phyloP scores from a whole-genome alignment of 2,329 filamentous ascomycete genomes.

The Macrophomina pseudophaseolina region DNA sequence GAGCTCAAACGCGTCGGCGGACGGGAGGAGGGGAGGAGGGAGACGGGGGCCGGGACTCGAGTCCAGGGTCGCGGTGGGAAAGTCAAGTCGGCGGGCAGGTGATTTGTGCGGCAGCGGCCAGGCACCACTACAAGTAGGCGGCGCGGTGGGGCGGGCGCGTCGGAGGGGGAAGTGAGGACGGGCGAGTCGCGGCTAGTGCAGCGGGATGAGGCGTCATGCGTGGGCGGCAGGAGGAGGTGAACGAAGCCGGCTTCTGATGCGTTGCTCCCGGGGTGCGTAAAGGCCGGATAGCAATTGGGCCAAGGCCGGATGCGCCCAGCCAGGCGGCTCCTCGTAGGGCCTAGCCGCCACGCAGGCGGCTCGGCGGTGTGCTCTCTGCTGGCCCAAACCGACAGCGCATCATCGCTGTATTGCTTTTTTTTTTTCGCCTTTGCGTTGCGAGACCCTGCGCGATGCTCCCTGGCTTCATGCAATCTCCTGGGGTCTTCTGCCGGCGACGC shows the following conservation, averaged over 20 bases:
- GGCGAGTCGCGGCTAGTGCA: constrained; percentile 4
- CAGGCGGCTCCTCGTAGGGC: neutral
- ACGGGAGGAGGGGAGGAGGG: constrained; percentile 9
- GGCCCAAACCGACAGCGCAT: too few species aligned
- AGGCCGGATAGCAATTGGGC: constrained; percentile 10
- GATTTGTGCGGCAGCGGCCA: constrained; percentile 5
- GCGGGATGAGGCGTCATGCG: constrained; percentile 23
- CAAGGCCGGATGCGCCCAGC: constrained; percentile 14
- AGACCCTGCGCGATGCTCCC: constrained; percentile 6
- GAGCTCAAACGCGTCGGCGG: constrained; percentile 23
- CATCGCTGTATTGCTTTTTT: neutral
- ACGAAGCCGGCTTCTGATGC: constrained; percentile 12
- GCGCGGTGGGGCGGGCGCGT: neutral
- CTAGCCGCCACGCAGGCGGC: neutral
- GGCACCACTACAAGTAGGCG: constrained; percentile 16
- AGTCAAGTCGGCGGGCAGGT: neutral
- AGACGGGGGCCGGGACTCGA: neutral
- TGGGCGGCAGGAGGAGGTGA: neutral
- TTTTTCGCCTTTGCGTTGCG: neutral
- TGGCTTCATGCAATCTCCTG: constrained; percentile 11
- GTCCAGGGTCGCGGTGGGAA: constrained; percentile 26
- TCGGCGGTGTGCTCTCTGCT: neutral
- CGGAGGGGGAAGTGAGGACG: neutral
- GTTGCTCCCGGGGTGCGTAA: constrained; percentile 1
- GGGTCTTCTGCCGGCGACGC: neutral